Evolutionary conservation across 2,329 filamentous ascomycete genomes (phyloP), one percentile per base, ranked within the genome.

Genomic region (Ophiocordyceps camponoti-saundersi): DNA sequence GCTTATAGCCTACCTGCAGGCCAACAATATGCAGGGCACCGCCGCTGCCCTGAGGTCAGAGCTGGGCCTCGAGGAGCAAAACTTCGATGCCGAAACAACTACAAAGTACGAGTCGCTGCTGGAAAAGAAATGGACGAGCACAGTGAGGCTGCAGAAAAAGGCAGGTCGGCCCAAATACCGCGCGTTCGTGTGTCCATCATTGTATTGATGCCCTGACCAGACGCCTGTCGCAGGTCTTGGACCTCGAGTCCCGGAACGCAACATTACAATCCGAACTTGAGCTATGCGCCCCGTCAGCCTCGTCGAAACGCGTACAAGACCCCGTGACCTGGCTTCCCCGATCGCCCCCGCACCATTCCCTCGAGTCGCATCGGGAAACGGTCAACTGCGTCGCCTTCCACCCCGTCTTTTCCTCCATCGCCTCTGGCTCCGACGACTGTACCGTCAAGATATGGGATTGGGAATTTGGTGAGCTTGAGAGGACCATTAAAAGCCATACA

Each of bases 391-490:
- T 95, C 48, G 89, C 89, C 16, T 95, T 95, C 59, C 89, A 95
- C 60, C 89, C 89, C 0, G 73, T 92, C 32, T 95, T 94, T 64
- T 90, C 87, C 11, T 90, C 85, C 6, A 71, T 95, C 21, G 90
- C 89, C 11, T 92, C 87, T 0, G 89, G 85, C 16, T 93, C 88
- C 10, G 89, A 95, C 61, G 90, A 95, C 62, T 85, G 79, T 47
- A 94, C 85, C 8, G 94, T 96, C 62, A 95, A 95, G 59, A 89
- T 95, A 47, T 95, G 89, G 89, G 89, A 95, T 59, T 95, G 88
- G 84, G 89, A 95, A 58, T 67, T 93, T 22, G 90, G 90, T 44
- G 89, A 95, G 63, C 71, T 94, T 3, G 89, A 95, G 61, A 72
- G 82, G 51, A 95, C 89, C 0, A 75, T 95, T 48, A 95, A 95